Evolutionary conservation across 192 early-diverging fungal species (phyloP).

Genomic region (Coemansia sp.): DNA sequence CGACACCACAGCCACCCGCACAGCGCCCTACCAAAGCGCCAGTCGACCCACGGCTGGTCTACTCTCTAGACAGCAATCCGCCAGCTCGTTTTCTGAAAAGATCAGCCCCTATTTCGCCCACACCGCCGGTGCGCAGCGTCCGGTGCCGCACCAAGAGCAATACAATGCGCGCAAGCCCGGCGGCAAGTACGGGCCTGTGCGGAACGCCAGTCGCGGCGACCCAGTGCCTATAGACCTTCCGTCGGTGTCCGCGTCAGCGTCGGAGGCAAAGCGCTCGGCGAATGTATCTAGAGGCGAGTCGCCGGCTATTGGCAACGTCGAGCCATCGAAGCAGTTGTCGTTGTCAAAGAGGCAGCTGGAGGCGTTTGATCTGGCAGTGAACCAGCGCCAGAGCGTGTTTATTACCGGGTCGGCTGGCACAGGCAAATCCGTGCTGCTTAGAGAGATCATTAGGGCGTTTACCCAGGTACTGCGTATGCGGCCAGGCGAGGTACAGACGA

Average conservation of each 20-base stretch:
- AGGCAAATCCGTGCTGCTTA: conserved; percentile 48
- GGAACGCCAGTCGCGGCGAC: no score
- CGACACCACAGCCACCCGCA: neutral
- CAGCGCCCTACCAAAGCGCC: neutral
- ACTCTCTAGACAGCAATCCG: no score
- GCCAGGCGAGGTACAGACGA: conserved; percentile 46
- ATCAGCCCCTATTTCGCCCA: no score
- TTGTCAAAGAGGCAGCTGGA: conserved; percentile 57
- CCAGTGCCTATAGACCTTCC: no score
- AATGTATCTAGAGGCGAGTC: neutral
- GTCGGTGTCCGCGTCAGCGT: neutral
- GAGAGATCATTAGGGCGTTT: conserved; percentile 41
- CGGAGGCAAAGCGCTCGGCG: neutral
- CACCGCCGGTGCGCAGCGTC: no score
- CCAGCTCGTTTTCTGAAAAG: no score
- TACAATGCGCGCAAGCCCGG: no score
- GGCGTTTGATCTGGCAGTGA: conserved; percentile 59
- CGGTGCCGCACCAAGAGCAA: no score
- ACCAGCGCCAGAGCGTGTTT: conserved; percentile 56
- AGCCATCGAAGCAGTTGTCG: conserved; percentile 3
- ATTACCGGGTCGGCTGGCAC: conserved; percentile 78
- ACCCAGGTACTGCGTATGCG: conserved; percentile 1
- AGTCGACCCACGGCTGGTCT: neutral
- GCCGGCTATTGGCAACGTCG: neutral
- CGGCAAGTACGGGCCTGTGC: no score